Conservation (phyloP, 768 basidiomycete genomes). For the Lactifluus volemus region DNA sequence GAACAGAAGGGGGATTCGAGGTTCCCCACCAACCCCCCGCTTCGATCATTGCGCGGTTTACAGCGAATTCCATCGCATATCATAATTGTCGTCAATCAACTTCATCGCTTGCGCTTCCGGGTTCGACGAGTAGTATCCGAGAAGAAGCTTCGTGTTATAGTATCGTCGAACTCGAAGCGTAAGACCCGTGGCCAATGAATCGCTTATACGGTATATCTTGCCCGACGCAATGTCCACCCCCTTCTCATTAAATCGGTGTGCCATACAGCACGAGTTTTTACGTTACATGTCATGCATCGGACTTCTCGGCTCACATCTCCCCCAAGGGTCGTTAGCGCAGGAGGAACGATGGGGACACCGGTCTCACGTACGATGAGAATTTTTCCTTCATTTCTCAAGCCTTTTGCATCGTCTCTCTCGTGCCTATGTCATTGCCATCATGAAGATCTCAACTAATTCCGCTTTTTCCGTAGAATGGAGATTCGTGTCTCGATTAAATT, state of each 20-base stretch:
- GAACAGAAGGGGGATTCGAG: too few species aligned
- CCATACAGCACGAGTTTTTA: not conserved
- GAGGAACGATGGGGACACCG: not conserved
- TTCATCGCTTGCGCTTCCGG: not conserved
- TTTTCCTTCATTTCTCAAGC: not conserved
- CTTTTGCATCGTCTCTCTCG: not conserved
- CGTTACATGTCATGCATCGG: not conserved
- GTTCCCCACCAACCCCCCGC: not conserved
- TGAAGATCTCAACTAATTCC: not conserved
- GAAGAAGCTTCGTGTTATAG: not conserved
- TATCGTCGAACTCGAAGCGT: not conserved
- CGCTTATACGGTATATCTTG: not conserved
- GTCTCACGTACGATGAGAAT: not conserved
- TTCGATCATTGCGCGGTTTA: not conserved
- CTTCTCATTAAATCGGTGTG: not conserved
- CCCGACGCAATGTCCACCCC: not conserved
- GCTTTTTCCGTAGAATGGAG: not conserved
- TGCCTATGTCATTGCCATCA: constrained; percentile 6
- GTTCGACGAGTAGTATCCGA: not conserved
- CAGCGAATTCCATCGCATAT: not conserved
- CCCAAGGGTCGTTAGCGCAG: not conserved
- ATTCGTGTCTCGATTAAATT: not conserved
- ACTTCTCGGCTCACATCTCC: not conserved
- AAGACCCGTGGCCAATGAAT: not conserved
- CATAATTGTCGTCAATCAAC: not conserved